Base-by-base conservation (phyloP, 2,329 filamentous ascomycete genomes). In the Trichophyton simii region DNA sequence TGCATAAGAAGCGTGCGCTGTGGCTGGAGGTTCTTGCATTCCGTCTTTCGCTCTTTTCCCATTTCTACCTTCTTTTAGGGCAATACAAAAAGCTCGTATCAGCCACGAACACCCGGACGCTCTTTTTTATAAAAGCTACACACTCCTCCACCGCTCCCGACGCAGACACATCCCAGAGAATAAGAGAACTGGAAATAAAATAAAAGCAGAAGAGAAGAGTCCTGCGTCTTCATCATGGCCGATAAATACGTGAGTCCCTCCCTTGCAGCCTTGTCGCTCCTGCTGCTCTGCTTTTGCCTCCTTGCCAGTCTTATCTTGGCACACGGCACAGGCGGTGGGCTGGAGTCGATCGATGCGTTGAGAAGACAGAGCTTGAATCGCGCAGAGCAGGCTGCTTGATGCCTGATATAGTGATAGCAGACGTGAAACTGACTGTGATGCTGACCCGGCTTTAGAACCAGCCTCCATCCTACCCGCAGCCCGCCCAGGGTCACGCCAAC, bases 401-500 rank as follows among this genome's bases (percentile, higher is more conserved):
- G 44, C 9, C 22, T 11, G 20, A 11, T 18, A 18, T 18, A 18
- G 18, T 18, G 18, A 18, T 20, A 22, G 20, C 2, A 22, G 20
- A 48, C 22, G 20, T 34, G 50, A 20, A 50, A 55, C 50, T 36
- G 50, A 34, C 28, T 28, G 8, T 55, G 22, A 9, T n/a, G 13
- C n/a, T 15, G 13, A 5, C 5, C 41, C 6, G 11, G n/a, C 18
- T 7, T 25, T 31, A 63, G 62, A 59, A 42, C 44, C 8, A 59
- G 15, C 62, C 62, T 59, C 62, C 62, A 13, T 59, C 62, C 60
- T 63, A 63, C 58, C 62, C 62, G 15, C 59, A 57, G 28, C 55
- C 55, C 11, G 42, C 59, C 41, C 57, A 55, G 50, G 50, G 50
- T 28, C 50, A 55, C 1, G 50, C 50, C 18, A 28, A 28, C 50